phyloP scores from a whole-genome alignment of 2,329 filamentous ascomycete species.

The Orbilia javanica region DNA sequence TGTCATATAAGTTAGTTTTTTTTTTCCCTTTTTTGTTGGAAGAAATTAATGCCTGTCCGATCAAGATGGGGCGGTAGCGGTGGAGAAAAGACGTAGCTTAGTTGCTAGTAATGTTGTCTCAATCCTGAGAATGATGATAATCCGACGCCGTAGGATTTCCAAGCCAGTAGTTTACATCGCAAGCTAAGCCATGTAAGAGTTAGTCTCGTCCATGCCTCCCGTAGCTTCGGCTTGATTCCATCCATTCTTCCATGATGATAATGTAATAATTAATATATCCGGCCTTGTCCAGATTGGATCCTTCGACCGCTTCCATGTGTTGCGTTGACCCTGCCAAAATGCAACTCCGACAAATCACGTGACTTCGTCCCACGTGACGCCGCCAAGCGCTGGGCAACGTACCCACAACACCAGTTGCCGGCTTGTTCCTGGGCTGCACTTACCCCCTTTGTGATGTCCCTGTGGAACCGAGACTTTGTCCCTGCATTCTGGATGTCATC shows the following conservation, averaged over 20 bases:
- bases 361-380: background rate
- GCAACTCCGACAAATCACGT: too few species aligned
- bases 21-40: too few species aligned
- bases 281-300: background rate
- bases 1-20: background rate
- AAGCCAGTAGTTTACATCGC: background rate
- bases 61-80: background rate
- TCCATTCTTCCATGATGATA: too few species aligned
- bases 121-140: background rate
- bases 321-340: background rate
- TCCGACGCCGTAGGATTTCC: background rate
- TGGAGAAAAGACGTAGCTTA: background rate
- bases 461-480: too few species aligned
- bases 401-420: conserved; percentile 1
- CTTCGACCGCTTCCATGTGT: background rate
- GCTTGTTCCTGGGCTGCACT: background rate
- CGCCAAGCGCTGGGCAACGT: background rate
- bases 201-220: too few species aligned
- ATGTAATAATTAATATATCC: too few species aligned
- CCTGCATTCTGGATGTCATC: conserved; percentile 33
- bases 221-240: too few species aligned
- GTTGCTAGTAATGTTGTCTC: background rate
- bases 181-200: background rate
- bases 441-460: conserved; percentile 15
- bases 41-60: background rate